phyloP scores from a whole-genome alignment of 179 eudicot species.

The Pouteria campechiana region DNA sequence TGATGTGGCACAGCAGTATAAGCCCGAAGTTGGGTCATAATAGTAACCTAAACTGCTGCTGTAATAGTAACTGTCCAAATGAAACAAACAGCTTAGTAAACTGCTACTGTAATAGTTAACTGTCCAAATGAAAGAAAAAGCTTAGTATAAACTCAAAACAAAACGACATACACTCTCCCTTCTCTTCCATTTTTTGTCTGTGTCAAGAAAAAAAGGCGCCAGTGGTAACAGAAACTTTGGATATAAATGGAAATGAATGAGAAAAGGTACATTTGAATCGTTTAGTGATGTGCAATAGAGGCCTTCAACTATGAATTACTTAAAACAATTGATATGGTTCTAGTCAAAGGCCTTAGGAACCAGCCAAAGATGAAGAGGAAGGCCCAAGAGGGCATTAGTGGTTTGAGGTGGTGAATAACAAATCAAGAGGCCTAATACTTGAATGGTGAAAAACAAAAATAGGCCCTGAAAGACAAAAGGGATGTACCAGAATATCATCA shows the following conservation, averaged over 20 bases:
- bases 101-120: background rate
- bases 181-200: too few species aligned
- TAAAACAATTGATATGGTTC: too few species aligned
- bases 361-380: too few species aligned
- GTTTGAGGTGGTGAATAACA: background rate
- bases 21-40: conserved; percentile 75
- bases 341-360: too few species aligned
- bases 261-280: too few species aligned
- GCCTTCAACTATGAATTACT: too few species aligned
- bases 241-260: too few species aligned
- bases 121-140: background rate
- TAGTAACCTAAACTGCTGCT: conserved; percentile 87
- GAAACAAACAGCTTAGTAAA: conserved; percentile 1
- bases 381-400: too few species aligned
- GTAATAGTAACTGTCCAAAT: conserved; percentile 81
- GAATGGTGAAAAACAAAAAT: background rate
- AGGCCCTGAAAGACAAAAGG: background rate
- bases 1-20: conserved; percentile 65
- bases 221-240: too few species aligned
- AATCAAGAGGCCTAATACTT: background rate
- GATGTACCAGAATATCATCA: background rate
- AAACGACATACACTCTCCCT: too few species aligned
- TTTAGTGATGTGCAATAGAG: too few species aligned
- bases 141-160: background rate
- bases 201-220: too few species aligned